Conservation (phyloP, 2,329 filamentous ascomycete species). For the Pseudophaeomoniella oleicola region DNA sequence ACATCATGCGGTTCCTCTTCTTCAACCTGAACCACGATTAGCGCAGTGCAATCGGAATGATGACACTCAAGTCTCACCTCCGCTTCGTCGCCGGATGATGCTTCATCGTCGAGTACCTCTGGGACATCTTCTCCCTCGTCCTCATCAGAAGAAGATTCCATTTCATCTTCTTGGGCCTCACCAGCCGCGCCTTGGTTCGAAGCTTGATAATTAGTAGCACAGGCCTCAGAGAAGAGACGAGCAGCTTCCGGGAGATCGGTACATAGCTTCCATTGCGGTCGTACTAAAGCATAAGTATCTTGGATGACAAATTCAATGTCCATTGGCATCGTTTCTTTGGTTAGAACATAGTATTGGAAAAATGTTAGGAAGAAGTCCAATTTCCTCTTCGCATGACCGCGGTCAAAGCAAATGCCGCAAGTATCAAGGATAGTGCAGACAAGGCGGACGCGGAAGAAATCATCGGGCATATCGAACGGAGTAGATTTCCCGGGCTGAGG, state of each 20-base stretch:
- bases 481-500: slow-evolving; percentile 66
- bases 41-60: slow-evolving; percentile 1
- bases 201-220: slow-evolving; percentile 76
- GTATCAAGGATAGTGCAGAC: slow-evolving; percentile 84
- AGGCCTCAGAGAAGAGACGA: slow-evolving; percentile 71
- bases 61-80: slow-evolving; percentile 18
- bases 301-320: slow-evolving; percentile 95
- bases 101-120: slow-evolving; percentile 46
- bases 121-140: slow-evolving; percentile 48
- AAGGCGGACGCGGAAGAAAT: slow-evolving; percentile 89
- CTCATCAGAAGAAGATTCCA: slow-evolving; percentile 61
- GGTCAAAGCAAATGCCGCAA: slow-evolving; percentile 90
- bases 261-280: slow-evolving; percentile 86
- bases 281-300: slow-evolving; percentile 70
- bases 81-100: slow-evolving; percentile 34
- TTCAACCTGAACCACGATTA: slow-evolving; percentile 20
- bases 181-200: slow-evolving; percentile 53
- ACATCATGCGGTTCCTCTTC: slow-evolving; percentile 31
- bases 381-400: slow-evolving; percentile 88
- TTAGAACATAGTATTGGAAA: slow-evolving; percentile 91
- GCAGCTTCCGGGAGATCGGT: slow-evolving; percentile 69
- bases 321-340: slow-evolving; percentile 82
- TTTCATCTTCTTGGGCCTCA: slow-evolving; percentile 61
- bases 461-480: slow-evolving; percentile 72
- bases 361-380: slow-evolving; percentile 95